Base-by-base conservation (phyloP, 495 filamentous ascomycete species). In the Xylaria acuta region DNA sequence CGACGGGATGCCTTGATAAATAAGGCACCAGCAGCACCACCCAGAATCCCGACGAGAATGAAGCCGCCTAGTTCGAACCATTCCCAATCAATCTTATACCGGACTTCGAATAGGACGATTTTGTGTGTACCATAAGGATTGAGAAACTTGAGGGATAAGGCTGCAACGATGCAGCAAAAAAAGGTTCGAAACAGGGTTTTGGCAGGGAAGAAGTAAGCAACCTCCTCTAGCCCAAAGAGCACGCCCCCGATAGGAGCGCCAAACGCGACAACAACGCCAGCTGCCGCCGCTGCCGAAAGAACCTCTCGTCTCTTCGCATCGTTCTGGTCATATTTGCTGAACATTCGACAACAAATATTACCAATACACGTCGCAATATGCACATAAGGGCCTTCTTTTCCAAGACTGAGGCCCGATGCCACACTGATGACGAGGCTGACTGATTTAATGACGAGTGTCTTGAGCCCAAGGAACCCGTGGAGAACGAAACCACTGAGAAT, bases 141-240 rank as follows among this genome's bases (percentile, higher is more conserved):
- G 64, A 98, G 86, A 77, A 97, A 97, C 76, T 97, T 97, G 69
- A 98, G 84, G 5, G 95, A 94, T 34, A 99, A 79, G 0, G 96
- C 92, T 30, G 96, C 94, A 2, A 88, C 93, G 76, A 98, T 98
- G 81, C 95, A 99, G 81, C 94, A 97, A 82, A 98, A 99, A 84
- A 99, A 98, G 1, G 96, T 99, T 49, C 96, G 87, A 83, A 99
- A 99, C 4, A 99, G 88, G 3, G 95, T 98, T 82, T 99, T 98
- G n/a, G 96, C 93, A 5, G 95, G 96, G 80, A 98, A 98, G 79
- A 97, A 99, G 80, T 99, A 99, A 80, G 92, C 88, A 34, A 97
- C 94, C 86, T 98, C 95, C 81, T 98, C 95, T 32, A 98, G 82
- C 67, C 94, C 94, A 80, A 98, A 98, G 9, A 98, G 86, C 18